Base-by-base conservation (phyloP, 2,329 filamentous ascomycete species). In the Myrmaecium sp. region DNA sequence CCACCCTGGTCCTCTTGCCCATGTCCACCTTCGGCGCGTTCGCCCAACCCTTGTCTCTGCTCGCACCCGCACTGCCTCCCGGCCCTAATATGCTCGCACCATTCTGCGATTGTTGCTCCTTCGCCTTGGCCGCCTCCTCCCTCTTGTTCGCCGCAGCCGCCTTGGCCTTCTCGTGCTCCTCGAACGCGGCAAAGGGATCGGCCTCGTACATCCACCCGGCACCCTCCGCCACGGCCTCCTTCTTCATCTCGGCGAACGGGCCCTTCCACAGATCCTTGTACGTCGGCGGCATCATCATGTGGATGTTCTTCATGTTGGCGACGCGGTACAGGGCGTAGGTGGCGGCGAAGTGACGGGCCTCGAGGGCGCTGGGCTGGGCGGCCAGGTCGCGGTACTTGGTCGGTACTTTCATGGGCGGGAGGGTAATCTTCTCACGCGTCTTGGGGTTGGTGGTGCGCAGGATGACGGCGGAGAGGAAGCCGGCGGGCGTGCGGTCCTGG, bases 271-370 rank as follows among this genome's bases (percentile, higher is more conserved):
- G 58, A 36, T 80, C 70, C 44, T 75, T 77, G 54, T 94, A 91
- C 32, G 78, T 79, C 0, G 89, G 89, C 14, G 89, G 89, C 36
- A 98, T 64, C 57, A 84, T 86, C 60, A 83, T 91, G 46, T 93
- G 82, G 41, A 94, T 70, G 47, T 95, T 95, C 53, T 84, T 83
- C 74, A 91, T 92, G 46, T 78, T 94, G 51, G 80, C 86, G 3
- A 95, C 79, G 26, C 89, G 69, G 47, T 89, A 95, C 6, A 98
- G 64, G 3, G 75, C 79, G 54, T 91, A 95, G 0, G 84, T 81
- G 4, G 89, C 89, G 6, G 84, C 83, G 37, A 91, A 89, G 57
- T 98, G 86, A 32, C 78, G 74, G 12, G 89, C 86, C 58, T 98
- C 89, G 6, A 95, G 64, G 1, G 83, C 73, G 4, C 79, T 89